phyloP scores from a whole-genome alignment of 306 rosid genomes.

The Hylodesmum podocarpum region DNA sequence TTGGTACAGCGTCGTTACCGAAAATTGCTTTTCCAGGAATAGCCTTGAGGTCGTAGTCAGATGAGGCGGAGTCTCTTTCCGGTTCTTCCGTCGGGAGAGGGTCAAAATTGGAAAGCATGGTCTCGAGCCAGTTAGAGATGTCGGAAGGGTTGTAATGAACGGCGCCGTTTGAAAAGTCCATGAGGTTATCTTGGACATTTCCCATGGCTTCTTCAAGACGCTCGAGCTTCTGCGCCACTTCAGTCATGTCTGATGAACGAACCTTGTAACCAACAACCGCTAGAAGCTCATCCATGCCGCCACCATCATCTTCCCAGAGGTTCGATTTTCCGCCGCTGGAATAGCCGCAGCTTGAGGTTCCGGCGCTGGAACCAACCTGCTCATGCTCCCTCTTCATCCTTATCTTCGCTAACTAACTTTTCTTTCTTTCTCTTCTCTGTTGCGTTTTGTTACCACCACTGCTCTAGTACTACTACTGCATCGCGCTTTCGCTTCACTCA shows the following conservation, averaged over 20 bases:
- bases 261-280: slow-evolving; percentile 92
- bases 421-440: neutral
- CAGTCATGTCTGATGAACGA: slow-evolving; percentile 73
- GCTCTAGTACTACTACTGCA: slow-evolving; percentile 7
- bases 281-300: slow-evolving; percentile 80
- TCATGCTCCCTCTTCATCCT: slow-evolving; percentile 67
- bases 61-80: slow-evolving; percentile 40
- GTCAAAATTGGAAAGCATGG: slow-evolving; percentile 62
- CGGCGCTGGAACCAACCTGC: slow-evolving; percentile 21
- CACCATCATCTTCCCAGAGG: slow-evolving; percentile 70
- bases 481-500: neutral
- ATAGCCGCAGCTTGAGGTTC: slow-evolving; percentile 11
- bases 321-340: slow-evolving; percentile 46
- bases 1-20: neutral
- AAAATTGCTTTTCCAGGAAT: slow-evolving; percentile 71
- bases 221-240: slow-evolving; percentile 80
- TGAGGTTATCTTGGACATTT: slow-evolving; percentile 47
- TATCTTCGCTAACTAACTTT: neutral
- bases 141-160: slow-evolving; percentile 85
- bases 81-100: neutral
- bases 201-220: slow-evolving; percentile 81
- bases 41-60: slow-evolving; percentile 73
- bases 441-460: neutral
- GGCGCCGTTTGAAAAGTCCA: slow-evolving; percentile 57
- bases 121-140: slow-evolving; percentile 67